Percentiles rank a stretch among this genome's conserved stretches.
Evolutionary conservation across 1,139 yeast species (phyloP).

Genomic region (Saccharomycopsis hybrid): DNA sequence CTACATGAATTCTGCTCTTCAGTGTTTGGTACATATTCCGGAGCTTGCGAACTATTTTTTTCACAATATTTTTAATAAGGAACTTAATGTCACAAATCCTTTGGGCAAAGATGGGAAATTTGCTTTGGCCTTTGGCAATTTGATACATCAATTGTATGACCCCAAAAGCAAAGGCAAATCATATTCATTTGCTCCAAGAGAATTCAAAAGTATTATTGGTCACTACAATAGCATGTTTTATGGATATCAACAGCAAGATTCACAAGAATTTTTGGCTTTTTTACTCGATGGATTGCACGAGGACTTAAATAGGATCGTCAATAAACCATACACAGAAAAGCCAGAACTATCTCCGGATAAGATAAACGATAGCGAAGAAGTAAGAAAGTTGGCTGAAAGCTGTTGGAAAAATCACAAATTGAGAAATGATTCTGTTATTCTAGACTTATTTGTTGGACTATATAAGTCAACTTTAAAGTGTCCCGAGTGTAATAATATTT

Average conservation of each 20-base stretch:
- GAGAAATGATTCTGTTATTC: slow-evolving; percentile 80
- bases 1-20: slow-evolving; percentile 94
- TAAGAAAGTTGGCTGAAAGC: slow-evolving; percentile 55
- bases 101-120: slow-evolving; percentile 79
- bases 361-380: slow-evolving; percentile 46
- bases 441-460: slow-evolving; percentile 83
- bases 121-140: slow-evolving; percentile 65
- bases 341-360: slow-evolving; percentile 68
- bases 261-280: slow-evolving; percentile 91
- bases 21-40: slow-evolving; percentile 82
- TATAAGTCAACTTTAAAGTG: slow-evolving; percentile 87
- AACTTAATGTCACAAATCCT: slow-evolving; percentile 72
- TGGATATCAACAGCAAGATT: slow-evolving; percentile 90
- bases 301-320: slow-evolving; percentile 74
- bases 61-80: slow-evolving; percentile 53
- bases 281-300: slow-evolving; percentile 89
- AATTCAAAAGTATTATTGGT: slow-evolving; percentile 76
- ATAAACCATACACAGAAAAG: slow-evolving; percentile 84
- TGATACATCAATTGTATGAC: slow-evolving; percentile 56
- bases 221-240: slow-evolving; percentile 74
- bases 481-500: slow-evolving; percentile 74
- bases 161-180: slow-evolving; percentile 22
- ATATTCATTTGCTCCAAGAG: slow-evolving; percentile 50
- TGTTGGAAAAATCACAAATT: slow-evolving; percentile 79
- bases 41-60: slow-evolving; percentile 73